These are phyloP conservation scores for Marsdenia floribunda DNA, from an alignment of 257 asterid species.

Conservation along the genomic window DNA sequence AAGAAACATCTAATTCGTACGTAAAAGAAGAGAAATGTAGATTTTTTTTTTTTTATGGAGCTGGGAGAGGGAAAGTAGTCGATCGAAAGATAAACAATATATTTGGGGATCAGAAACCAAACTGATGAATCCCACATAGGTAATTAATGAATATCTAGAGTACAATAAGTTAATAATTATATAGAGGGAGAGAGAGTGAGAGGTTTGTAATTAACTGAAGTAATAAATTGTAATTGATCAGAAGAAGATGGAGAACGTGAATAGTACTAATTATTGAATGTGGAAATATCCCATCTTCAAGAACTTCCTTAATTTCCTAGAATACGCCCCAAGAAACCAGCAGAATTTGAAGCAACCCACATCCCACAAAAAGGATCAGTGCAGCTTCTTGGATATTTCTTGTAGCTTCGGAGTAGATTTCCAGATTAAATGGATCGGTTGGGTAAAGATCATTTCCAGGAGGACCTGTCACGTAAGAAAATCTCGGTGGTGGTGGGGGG, in stretches of 20 bases:
- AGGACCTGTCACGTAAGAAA: conserved; percentile 26
- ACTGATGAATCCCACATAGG: not conserved
- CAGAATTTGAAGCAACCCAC: conserved; percentile 16
- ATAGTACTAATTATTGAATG: not conserved
- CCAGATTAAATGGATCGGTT: conserved; percentile 35
- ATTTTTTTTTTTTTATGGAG: not conserved
- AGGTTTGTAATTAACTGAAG: not conserved
- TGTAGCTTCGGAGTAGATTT: conserved; percentile 24
- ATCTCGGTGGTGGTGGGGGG: conserved; percentile 23
- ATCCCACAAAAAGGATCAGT: conserved; percentile 19
- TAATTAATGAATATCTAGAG: not conserved
- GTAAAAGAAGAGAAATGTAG: too few relatives aligned
- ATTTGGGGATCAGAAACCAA: not conserved
- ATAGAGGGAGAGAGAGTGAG: not conserved
- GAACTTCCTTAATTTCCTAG: not conserved
- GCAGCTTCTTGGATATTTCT: not conserved
- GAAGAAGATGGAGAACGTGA: not conserved
- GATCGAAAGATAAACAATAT: not conserved
- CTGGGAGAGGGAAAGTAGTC: not conserved
- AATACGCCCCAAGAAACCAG: conserved; percentile 4
- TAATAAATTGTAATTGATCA: not conserved
- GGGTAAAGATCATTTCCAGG: conserved; percentile 17
- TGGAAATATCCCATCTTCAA: not conserved
- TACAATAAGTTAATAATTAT: not conserved
- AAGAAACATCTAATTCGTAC: too few relatives aligned